Evolutionary conservation across 2,329 filamentous ascomycete species (phyloP).

Genomic region (Ophiostoma triangulosporum): DNA sequence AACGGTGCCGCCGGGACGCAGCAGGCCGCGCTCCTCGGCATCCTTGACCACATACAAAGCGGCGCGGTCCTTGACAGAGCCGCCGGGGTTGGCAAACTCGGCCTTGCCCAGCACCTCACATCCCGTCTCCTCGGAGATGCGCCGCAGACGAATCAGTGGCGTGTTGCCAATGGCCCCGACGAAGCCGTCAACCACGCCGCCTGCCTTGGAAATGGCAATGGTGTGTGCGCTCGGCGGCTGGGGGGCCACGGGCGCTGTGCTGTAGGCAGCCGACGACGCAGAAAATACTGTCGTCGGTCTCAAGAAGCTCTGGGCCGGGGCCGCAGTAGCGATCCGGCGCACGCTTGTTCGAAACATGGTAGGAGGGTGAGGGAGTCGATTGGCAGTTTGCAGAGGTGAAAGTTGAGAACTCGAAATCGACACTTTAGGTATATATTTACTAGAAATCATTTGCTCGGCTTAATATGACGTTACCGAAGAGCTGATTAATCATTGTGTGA

Average conservation of each 20-base stretch:
- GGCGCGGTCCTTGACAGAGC: slow-evolving; percentile 90
- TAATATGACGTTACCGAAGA: neutral
- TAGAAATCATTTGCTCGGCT: too few relatives aligned
- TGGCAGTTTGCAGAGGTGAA: neutral
- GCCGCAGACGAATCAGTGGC: slow-evolving; percentile 79
- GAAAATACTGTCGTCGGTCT: slow-evolving; percentile 52
- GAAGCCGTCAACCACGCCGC: slow-evolving; percentile 65
- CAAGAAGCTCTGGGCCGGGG: slow-evolving; percentile 53
- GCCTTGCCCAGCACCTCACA: slow-evolving; percentile 94
- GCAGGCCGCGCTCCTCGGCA: slow-evolving; percentile 75
- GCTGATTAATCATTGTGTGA: neutral
- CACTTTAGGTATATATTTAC: too few relatives aligned
- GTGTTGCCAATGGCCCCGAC: slow-evolving; percentile 97
- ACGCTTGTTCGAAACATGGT: slow-evolving; percentile 57
- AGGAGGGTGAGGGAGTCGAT: neutral
- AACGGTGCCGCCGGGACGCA: slow-evolving; percentile 69
- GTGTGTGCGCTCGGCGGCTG: slow-evolving; percentile 41
- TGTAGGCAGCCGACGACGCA: slow-evolving; percentile 17
- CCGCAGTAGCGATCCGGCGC: slow-evolving; percentile 49
- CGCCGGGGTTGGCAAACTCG: slow-evolving; percentile 97
- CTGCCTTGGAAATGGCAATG: slow-evolving; percentile 62
- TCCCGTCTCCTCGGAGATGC: slow-evolving; percentile 76
- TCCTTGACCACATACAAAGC: slow-evolving; percentile 88
- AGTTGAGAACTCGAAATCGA: too few relatives aligned
- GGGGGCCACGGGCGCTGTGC: slow-evolving; percentile 17